phyloP scores from a whole-genome alignment of 2,329 filamentous ascomycete species.

The Rhytidhysteron rufulum region DNA sequence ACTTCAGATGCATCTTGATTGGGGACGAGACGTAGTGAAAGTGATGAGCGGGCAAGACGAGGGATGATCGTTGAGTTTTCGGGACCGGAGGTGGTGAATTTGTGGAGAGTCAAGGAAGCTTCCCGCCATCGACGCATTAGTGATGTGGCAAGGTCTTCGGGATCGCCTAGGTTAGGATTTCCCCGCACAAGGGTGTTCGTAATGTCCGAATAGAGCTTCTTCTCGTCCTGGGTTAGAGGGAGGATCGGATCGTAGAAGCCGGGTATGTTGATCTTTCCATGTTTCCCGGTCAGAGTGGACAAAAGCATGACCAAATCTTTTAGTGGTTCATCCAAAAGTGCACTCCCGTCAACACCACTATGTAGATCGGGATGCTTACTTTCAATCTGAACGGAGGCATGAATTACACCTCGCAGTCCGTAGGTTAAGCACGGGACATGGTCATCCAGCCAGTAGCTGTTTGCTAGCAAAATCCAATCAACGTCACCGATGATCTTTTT shows the following conservation, averaged over 20 bases:
- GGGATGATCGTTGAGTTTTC: slow-evolving; percentile 88
- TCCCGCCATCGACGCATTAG: slow-evolving; percentile 95
- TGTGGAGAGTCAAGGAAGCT: slow-evolving; percentile 88
- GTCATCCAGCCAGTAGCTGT: slow-evolving; percentile 98
- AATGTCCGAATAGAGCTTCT: slow-evolving; percentile 79
- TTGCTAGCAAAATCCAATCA: slow-evolving; percentile 91
- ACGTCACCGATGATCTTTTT: slow-evolving; percentile 84
- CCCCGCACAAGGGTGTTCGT: slow-evolving; percentile 69
- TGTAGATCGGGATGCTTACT: slow-evolving; percentile 86
- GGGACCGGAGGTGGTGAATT: slow-evolving; percentile 87
- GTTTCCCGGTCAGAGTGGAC: slow-evolving; percentile 73
- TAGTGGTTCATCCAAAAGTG: slow-evolving; percentile 82
- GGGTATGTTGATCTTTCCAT: slow-evolving; percentile 79
- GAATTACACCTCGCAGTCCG: slow-evolving; percentile 86
- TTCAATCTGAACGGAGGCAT: slow-evolving; percentile 85
- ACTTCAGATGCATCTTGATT: slow-evolving; percentile 85
- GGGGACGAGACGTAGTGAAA: slow-evolving; percentile 88
- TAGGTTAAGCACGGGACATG: slow-evolving; percentile 94
- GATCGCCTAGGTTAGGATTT: slow-evolving; percentile 61
- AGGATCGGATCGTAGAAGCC: slow-evolving; percentile 85
- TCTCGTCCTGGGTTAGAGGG: slow-evolving; percentile 69
- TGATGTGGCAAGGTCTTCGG: slow-evolving; percentile 71
- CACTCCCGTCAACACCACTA: slow-evolving; percentile 93
- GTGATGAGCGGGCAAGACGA: slow-evolving; percentile 77
- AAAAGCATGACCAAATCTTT: slow-evolving; percentile 86